Evolutionary conservation across 176 grass and related monocot genomes (phyloP).

Genomic region (Neostapfia colusana): DNA sequence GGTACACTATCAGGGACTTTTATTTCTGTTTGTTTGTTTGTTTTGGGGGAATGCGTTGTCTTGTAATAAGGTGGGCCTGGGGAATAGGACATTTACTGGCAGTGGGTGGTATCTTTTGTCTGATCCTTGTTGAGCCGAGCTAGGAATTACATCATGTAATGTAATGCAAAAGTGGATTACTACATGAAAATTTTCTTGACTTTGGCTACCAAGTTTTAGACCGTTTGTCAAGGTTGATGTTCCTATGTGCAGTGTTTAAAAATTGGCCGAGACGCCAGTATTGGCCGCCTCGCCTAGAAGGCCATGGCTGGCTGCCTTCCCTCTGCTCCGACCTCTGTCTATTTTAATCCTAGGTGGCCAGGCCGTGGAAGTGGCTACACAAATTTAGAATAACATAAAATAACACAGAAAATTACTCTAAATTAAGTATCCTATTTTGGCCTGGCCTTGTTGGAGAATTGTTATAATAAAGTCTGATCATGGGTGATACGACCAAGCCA

Average conservation of each 20-base stretch:
- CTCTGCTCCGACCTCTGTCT: no score
- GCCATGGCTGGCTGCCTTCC: no score
- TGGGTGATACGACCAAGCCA: background rate
- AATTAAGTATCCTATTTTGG: background rate
- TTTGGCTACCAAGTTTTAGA: background rate
- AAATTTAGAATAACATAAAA: background rate
- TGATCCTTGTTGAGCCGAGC: background rate
- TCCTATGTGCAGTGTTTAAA: background rate
- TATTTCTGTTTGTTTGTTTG: background rate
- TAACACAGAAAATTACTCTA: background rate
- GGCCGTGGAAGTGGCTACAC: no score
- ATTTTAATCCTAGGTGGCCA: no score
- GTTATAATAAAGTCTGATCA: background rate
- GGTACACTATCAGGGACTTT: background rate
- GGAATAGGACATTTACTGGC: no score
- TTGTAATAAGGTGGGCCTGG: background rate
- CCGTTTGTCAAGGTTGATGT: background rate
- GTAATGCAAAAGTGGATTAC: background rate
- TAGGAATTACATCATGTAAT: background rate
- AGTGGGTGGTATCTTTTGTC: background rate
- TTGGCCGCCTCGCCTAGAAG: no score
- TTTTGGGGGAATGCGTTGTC: conserved; percentile 21
- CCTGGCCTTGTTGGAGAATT: background rate
- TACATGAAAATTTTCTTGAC: conserved; percentile 8
- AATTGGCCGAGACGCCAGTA: no score